Evolutionary conservation across 192 early-diverging fungal species (phyloP).

Genomic region (Chytriomyces hyalinus): DNA sequence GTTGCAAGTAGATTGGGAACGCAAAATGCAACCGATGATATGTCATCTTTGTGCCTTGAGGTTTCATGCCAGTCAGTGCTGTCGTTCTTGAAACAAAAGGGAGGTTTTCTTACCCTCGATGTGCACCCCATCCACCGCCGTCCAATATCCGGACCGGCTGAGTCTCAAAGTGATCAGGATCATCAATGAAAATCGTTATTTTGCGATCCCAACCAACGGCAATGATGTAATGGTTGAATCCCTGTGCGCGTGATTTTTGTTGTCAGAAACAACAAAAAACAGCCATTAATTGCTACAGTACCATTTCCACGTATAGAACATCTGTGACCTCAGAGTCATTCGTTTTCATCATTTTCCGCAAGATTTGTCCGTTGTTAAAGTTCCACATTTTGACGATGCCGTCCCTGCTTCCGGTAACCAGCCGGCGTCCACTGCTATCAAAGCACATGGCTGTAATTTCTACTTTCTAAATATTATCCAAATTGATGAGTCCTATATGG

Average conservation of each 20-base stretch:
- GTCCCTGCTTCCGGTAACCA: conserved; percentile 67
- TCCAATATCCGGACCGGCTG: conserved; percentile 59
- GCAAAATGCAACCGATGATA: conserved; percentile 58
- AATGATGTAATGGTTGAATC: conserved; percentile 64
- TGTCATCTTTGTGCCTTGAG: conserved; percentile 58
- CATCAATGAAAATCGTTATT: conserved; percentile 64
- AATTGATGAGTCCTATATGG: conserved; percentile 1
- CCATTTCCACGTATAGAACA: conserved; percentile 64
- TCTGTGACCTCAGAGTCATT: conserved; percentile 57
- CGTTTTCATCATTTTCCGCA: conserved; percentile 60
- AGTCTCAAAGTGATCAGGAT: conserved; percentile 57
- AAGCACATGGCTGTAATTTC: conserved; percentile 70
- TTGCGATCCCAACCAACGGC: conserved; percentile 66
- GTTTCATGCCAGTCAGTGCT: conserved; percentile 14
- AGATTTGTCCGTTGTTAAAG: conserved; percentile 71
- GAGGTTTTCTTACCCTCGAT: conserved; percentile 40
- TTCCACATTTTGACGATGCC: conserved; percentile 71
- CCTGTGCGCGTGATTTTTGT: conserved; percentile 21
- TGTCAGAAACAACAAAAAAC: conserved; percentile 25
- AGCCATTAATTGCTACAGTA: background rate
- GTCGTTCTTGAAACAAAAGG: background rate
- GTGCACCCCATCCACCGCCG: conserved; percentile 47
- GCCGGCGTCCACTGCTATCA: conserved; percentile 58
- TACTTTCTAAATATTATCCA: conserved; percentile 44
- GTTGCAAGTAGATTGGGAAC: conserved; percentile 54